A percentile compares a stretch with the other conserved stretches of the same genome.
Conservation (phyloP, 345 rosid species). For the Clausena lansium region DNA sequence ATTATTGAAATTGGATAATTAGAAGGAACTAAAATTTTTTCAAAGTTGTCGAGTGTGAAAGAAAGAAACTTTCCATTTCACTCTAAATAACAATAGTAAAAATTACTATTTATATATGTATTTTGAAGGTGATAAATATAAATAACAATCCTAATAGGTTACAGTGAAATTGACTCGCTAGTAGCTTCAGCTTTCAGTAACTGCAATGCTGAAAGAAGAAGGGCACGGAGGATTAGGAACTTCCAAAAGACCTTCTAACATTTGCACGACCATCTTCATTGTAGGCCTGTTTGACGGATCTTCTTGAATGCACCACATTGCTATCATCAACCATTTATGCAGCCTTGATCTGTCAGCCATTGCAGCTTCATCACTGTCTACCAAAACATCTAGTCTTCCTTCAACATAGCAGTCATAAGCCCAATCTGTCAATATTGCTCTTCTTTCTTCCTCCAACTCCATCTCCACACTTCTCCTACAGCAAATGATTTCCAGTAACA, state of each 20-base stretch:
- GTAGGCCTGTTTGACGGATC: slow-evolving; percentile 27
- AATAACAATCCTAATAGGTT: too few species aligned
- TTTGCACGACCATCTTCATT: slow-evolving; percentile 22
- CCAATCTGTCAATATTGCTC: slow-evolving; percentile 17
- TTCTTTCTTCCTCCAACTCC: slow-evolving; percentile 4
- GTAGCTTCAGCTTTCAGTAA: background rate
- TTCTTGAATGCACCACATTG: slow-evolving; percentile 31
- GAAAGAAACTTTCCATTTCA: too few species aligned
- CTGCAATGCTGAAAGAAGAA: background rate
- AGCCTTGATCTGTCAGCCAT: slow-evolving; percentile 18
- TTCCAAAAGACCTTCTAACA: slow-evolving; percentile 24
- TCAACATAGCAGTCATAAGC: slow-evolving; percentile 19
- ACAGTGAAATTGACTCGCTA: background rate
- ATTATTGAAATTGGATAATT: too few species aligned
- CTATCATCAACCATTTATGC: slow-evolving; percentile 20
- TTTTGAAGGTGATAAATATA: too few species aligned
- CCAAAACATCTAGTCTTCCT: slow-evolving; percentile 13
- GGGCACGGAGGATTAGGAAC: slow-evolving; percentile 18
- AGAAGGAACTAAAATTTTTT: too few species aligned
- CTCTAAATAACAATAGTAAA: too few species aligned
- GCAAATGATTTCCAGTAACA: slow-evolving; percentile 23
- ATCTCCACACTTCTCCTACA: slow-evolving; percentile 17
- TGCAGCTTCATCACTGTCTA: slow-evolving; percentile 7
- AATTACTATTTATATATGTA: too few species aligned
- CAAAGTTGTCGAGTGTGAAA: too few species aligned